phyloP scores from a whole-genome alignment of 164 flowering plant genomes.

The Vitis cinerea region DNA sequence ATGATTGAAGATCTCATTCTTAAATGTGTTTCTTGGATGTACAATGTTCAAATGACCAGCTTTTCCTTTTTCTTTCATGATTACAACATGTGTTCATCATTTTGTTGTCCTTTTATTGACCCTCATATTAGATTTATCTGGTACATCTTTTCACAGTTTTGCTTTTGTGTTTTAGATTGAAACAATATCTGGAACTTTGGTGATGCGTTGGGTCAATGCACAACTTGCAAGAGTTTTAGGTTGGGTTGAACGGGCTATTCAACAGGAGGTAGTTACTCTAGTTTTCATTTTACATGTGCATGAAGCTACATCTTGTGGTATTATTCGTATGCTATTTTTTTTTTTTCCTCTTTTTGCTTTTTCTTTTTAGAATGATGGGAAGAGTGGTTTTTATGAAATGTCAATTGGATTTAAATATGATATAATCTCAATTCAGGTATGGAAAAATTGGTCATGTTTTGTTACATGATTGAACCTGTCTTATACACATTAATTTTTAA shows the following conservation, averaged over 20 bases:
- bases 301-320: too few relatives aligned
- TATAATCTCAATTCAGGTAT: too few relatives aligned
- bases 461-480: too few relatives aligned
- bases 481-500: too few relatives aligned
- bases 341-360: too few relatives aligned
- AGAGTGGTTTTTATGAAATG: too few relatives aligned
- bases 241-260: slow-evolving; percentile 91
- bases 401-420: too few relatives aligned
- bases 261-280: slow-evolving; percentile 71
- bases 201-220: slow-evolving; percentile 93
- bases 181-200: slow-evolving; percentile 84
- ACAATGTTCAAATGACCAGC: background rate
- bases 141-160: background rate
- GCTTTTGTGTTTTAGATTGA: slow-evolving; percentile 54
- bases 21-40: background rate
- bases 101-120: background rate
- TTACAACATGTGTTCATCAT: background rate
- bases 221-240: slow-evolving; percentile 80
- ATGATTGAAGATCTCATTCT: background rate
- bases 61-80: background rate
- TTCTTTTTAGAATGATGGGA: too few relatives aligned
- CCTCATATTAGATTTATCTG: slow-evolving; percentile 2
- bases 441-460: too few relatives aligned
- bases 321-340: too few relatives aligned
- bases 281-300: too few relatives aligned